Conservation (phyloP, 176 grass and related monocot species). For the Ensete glaucum region DNA sequence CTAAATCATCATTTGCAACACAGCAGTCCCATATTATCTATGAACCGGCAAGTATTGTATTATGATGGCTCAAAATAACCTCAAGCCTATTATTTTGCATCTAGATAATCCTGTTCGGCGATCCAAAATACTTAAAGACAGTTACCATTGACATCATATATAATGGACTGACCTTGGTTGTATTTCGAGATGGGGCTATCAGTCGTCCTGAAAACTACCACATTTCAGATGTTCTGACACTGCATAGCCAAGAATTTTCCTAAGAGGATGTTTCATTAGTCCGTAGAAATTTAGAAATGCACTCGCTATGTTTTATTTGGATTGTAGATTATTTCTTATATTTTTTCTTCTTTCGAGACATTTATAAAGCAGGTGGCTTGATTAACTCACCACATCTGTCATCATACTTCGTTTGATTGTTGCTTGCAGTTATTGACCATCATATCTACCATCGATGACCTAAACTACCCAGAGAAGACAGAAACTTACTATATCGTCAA, state of each 20-base stretch:
- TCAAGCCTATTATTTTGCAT: too few species aligned
- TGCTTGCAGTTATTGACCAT: constrained; percentile 54
- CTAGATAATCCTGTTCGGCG: too few species aligned
- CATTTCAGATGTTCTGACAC: too few species aligned
- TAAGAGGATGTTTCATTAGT: background rate
- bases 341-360: background rate
- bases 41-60: background rate
- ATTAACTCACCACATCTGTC: background rate
- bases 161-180: too few species aligned
- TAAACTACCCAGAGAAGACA: constrained; percentile 93
- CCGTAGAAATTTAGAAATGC: too few species aligned
- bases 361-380: background rate
- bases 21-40: background rate
- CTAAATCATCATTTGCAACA: background rate
- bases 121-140: too few species aligned
- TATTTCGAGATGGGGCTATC: too few species aligned
- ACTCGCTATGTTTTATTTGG: too few species aligned
- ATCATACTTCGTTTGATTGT: background rate
- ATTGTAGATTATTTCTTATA: too few species aligned
- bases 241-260: background rate
- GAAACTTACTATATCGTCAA: constrained; percentile 90
- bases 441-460: constrained; percentile 83
- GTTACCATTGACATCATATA: too few species aligned
- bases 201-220: too few species aligned
- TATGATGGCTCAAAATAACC: too few species aligned